Base-by-base conservation (phyloP, 176 grass and related monocot genomes). In the Eragrostis curvula region DNA sequence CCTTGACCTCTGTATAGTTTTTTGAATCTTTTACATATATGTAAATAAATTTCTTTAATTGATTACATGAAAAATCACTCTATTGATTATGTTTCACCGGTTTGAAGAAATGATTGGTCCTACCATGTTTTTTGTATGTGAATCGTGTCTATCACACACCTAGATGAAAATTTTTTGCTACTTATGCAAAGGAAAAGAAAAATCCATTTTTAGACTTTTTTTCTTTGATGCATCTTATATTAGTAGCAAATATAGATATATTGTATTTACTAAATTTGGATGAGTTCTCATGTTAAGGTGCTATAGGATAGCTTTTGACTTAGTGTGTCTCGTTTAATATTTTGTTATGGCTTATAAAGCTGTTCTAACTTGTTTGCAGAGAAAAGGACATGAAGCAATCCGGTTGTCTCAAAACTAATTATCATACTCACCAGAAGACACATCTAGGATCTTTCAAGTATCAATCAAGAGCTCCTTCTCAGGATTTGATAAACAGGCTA, bases 401-500 rank as follows among this genome's bases (percentile, higher is more conserved):
- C 44, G 59, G 50, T 16, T 59, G 32, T 29, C 66, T 81, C 27
- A 28, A 23, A 58, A 44, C 40, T 45, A 25, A n/a, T 70, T 46
- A 71, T 46, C 52, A 60, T 47, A 32, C 53, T 46, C 30, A 42
- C 47, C 12, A 71, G 18, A 72, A 71, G 41, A 18, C 59, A 30
- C 28, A 1, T 10, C 25, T 48, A 48, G 53, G 68, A 36, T 27
- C 42, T 32, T 49, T 42, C 18, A 47, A 36, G 27, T 58, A 39
- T 71, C 39, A 61, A 17, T 59, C 41, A 45, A 49, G 25, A 71
- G 28, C 29, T 48, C 53, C 32, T 56, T 44, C 53, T 11, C 40
- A 72, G 67, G 67, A 81, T 46, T 60, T 71, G 53, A 81, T 81
- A 60, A 81, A 81, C 55, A 46, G 8, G 9, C 79, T 81, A 29